Base-by-base conservation (phyloP, 176 grass and related monocot genomes). In the Hyparrhenia diplandra region DNA sequence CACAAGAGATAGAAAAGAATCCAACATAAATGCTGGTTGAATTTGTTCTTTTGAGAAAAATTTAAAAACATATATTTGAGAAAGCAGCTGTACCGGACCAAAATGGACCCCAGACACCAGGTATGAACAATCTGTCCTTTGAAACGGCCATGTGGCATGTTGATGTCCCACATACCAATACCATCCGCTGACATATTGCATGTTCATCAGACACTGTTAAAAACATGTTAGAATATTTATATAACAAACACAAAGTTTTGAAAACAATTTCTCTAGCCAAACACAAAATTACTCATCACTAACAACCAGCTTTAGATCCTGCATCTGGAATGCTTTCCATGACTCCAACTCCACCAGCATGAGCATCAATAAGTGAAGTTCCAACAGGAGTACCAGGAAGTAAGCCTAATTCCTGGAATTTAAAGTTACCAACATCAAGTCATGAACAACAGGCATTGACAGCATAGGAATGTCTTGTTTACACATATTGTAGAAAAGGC, bases 81-180 rank as follows among this genome's bases (percentile, higher is more conserved):
- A 85, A 59, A 11, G 59, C 27, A 80, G 64, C 46, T 67, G 0
- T 93, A 98, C 96, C 96, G 80, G 96, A 98, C 96, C 96, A 98
- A 79, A 93, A 98, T 12, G 96, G 92, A 55, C 92, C 96, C 92
- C 96, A 98, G 60, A 98, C 84, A 81, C 96, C 92, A 69, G 96
- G 90, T 41, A 95, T 89, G 83, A 98, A 91, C 43, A 95, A 67
- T 79, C 89, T 98, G 71, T 85, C 82, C 75, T 85, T 85, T 64
- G 96, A 95, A 74, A 98, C 77, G 64, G 92, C 90, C 96, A 95
- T 98, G 69, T 98, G 96, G 69, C 96, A 98, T 82, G 96, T 95
- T 54, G 92, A 98, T 81, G 92, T 98, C 36, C 95, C 95, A 78
- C 95, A 98, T 58, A 98, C 95, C 89, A 98, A 89, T 65, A 93